phyloP scores from a whole-genome alignment of 495 filamentous ascomycete species.

The Penicillium salamii region DNA sequence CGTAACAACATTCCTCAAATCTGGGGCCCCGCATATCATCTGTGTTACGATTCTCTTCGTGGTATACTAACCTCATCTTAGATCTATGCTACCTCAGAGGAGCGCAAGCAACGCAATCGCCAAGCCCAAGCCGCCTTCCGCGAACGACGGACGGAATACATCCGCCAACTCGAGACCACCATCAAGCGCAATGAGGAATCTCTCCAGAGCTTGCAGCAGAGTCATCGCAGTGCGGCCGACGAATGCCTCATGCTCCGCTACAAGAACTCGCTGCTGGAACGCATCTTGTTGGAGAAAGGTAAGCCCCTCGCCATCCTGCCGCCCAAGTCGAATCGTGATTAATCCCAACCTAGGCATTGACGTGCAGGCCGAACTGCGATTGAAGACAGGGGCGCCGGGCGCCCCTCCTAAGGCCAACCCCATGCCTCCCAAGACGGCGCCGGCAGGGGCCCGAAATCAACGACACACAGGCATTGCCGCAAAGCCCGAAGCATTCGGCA shows the following conservation, averaged over 20 bases:
- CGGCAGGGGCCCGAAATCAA: slow-evolving; percentile 40
- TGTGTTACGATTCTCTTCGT: slow-evolving; percentile 6
- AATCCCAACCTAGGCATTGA: slow-evolving; percentile 70
- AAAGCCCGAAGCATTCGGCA: slow-evolving; percentile 62
- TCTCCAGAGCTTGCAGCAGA: slow-evolving; percentile 85
- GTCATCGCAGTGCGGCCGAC: slow-evolving; percentile 90
- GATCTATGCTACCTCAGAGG: slow-evolving; percentile 98
- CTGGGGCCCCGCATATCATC: slow-evolving; percentile 36
- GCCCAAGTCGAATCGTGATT: not conserved
- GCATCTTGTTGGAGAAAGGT: slow-evolving; percentile 96
- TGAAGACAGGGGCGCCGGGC: slow-evolving; percentile 74
- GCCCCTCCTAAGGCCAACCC: slow-evolving; percentile 58
- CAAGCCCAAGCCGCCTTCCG: slow-evolving; percentile 97
- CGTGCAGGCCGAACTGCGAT: slow-evolving; percentile 89
- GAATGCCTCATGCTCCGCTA: slow-evolving; percentile 98
- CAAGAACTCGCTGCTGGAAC: slow-evolving; percentile 94
- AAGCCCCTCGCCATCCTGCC: slow-evolving; percentile 7
- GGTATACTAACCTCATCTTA: slow-evolving; percentile 25
- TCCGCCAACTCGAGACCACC: slow-evolving; percentile 96
- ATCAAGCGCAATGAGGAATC: slow-evolving; percentile 97
- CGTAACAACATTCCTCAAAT: slow-evolving; percentile 37
- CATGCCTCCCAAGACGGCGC: slow-evolving; percentile 48
- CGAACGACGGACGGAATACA: slow-evolving; percentile 96
- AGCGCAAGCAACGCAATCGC: slow-evolving; percentile 94
- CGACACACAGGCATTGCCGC: slow-evolving; percentile 71